Conservation (phyloP, 2,329 filamentous ascomycete genomes). For the Aureobasidium vineae region DNA sequence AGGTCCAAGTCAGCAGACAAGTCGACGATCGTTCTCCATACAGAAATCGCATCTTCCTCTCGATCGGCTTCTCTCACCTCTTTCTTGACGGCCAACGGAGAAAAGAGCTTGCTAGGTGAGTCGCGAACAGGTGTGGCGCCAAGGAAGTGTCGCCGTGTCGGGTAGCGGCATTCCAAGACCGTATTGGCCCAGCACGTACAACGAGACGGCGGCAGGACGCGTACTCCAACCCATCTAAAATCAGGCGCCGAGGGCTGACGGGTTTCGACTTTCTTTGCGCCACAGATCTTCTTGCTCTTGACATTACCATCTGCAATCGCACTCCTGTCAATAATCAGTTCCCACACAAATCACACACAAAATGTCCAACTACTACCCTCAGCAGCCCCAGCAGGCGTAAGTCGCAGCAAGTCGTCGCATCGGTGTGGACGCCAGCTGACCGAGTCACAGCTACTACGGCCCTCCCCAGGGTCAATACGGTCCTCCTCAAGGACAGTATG, state of each 20-base stretch:
- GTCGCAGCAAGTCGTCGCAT: conserved; percentile 31
- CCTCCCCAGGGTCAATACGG: conserved; percentile 35
- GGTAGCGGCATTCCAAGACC: not conserved
- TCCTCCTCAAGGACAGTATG: conserved; percentile 36
- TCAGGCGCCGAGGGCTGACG: conserved; percentile 22
- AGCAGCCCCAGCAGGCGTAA: conserved; percentile 44
- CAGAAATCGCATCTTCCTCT: conserved; percentile 7
- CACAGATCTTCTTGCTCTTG: conserved; percentile 16
- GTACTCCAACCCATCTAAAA: conserved; percentile 18
- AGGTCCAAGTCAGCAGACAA: conserved; percentile 7
- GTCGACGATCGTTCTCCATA: conserved; percentile 2
- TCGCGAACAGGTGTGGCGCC: conserved; percentile 1
- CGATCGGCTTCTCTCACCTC: not conserved
- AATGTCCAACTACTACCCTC: conserved; percentile 49
- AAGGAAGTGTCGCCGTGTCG: not conserved
- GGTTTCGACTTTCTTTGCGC: conserved; percentile 13
- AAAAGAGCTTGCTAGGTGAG: conserved; percentile 5
- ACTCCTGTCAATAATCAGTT: not conserved
- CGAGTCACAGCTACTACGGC: conserved; percentile 35
- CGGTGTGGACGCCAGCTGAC: conserved; percentile 15
- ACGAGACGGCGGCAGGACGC: not conserved
- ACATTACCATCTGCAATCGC: not conserved
- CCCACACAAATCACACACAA: conserved; percentile 20
- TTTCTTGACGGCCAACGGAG: not conserved
- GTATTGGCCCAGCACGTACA: conserved; percentile 7